Conservation (phyloP, 345 rosid genomes). For the Eucalyptus leucophloia region DNA sequence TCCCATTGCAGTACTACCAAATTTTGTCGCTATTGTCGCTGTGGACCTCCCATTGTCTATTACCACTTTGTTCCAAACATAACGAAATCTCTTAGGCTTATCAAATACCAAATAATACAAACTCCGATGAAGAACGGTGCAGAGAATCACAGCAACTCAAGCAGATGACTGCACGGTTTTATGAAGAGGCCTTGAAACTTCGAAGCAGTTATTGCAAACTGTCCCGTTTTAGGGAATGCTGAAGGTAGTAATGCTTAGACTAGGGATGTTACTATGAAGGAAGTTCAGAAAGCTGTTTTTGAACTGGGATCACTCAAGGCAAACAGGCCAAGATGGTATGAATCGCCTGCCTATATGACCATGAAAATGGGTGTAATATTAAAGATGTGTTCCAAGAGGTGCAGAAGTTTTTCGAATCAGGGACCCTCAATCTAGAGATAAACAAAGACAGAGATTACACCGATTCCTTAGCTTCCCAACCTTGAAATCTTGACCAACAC, state of each 20-base stretch:
- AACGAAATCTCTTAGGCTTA: background rate
- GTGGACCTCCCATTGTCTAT: constrained; percentile 30
- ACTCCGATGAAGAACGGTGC: background rate
- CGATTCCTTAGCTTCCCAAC: background rate
- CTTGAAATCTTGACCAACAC: background rate
- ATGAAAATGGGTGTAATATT: background rate
- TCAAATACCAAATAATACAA: background rate
- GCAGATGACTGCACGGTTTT: background rate
- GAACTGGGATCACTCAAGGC: background rate
- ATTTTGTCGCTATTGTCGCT: constrained; percentile 62
- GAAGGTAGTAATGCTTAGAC: background rate
- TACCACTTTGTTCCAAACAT: constrained; percentile 33
- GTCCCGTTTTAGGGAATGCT: background rate
- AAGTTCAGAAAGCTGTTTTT: background rate
- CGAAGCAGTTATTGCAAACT: background rate
- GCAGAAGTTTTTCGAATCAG: background rate
- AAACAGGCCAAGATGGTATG: background rate
- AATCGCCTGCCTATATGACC: background rate
- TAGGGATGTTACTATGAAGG: background rate
- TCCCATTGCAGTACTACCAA: background rate
- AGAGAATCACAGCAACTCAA: background rate
- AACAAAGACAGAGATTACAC: background rate
- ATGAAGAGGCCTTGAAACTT: background rate
- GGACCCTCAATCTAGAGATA: background rate
- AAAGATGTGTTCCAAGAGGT: background rate